Evolutionary conservation across 805 yeast species (phyloP), one percentile per base, ranked within the genome.

Genomic region (Candida tibetensis): DNA sequence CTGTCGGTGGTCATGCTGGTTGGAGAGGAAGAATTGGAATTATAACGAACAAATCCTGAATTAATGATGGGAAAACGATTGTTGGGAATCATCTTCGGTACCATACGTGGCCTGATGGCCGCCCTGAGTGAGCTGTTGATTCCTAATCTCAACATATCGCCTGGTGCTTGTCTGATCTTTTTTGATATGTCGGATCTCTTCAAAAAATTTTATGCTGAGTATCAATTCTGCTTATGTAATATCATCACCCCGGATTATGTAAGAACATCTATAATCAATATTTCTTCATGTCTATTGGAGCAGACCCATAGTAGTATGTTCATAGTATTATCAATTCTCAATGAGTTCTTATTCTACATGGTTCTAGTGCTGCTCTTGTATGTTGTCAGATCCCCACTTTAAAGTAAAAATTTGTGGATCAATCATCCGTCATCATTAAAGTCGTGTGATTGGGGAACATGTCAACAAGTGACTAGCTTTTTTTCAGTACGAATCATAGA

Each of bases 41-140:
- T 61, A 46, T 42, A 55, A 36, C 66, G 48, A 28, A 44, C 36
- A 8, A 43, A 44, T n/a, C 35, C 35, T n/a, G 23, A 4, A 7
- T 10, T 21, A 10, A 21, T 7, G 10, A 7, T 21, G 9, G 25
- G 25, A 10, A 7, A 21, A 7, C 10, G 25, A 10, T 21, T 21
- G 7, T 10, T 21, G 9, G 10, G 10, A 10, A 10, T 21, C 9
- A 7, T 21, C 25, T 21, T 7, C 10, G 25, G 25, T 21, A 21
- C 10, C 10, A 21, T 21, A 10, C 25, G 25, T 10, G 25, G 25
- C 10, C 25, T 21, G 10, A 21, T 7, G 7, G 25, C 7, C 25
- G 25, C 25, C 25, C 25, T 21, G 25, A 21, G 25, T 10, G 25
- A 7, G 25, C 10, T 21, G 25, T 10, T 21, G 9, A 21, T 7